phyloP scores from a whole-genome alignment of 2,329 filamentous ascomycete genomes.

The Coccinonectria pachysandricola region DNA sequence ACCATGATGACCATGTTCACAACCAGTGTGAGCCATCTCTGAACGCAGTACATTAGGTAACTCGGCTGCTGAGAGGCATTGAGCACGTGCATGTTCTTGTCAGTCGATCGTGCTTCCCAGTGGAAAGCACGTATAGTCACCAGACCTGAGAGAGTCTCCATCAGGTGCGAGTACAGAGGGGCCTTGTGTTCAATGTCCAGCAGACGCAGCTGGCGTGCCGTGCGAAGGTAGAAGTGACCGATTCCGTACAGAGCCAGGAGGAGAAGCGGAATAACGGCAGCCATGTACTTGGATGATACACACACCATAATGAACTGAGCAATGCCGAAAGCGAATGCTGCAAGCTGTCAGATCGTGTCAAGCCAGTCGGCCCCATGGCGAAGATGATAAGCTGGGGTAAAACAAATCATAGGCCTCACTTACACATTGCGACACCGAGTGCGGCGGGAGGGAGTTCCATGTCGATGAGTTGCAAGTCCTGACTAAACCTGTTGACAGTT shows the following conservation, averaged over 20 bases:
- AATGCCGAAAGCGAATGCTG: not conserved
- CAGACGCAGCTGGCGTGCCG: constrained; percentile 22
- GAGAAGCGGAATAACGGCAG: constrained; percentile 33
- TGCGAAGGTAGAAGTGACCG: constrained; percentile 22
- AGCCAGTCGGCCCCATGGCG: not conserved
- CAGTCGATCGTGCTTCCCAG: constrained; percentile 25
- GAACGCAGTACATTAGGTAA: constrained; percentile 41
- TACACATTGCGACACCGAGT: too few species aligned
- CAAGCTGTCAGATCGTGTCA: not conserved
- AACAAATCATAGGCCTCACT: too few species aligned
- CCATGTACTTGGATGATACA: constrained; percentile 30
- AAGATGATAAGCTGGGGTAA: too few species aligned
- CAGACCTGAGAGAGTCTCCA: constrained; percentile 17
- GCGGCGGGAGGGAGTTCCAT: constrained; percentile 22
- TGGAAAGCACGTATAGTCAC: constrained; percentile 26
- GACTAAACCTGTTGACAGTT: constrained; percentile 29
- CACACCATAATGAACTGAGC: constrained; percentile 1
- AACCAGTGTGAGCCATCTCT: constrained; percentile 42
- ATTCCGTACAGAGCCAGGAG: constrained; percentile 14
- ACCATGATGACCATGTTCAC: constrained; percentile 40
- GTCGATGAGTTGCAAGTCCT: constrained; percentile 30
- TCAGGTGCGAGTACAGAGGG: constrained; percentile 19
- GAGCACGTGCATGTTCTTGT: constrained; percentile 26
- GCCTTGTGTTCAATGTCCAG: constrained; percentile 22
- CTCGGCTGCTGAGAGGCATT: constrained; percentile 41